Percentiles rank a stretch among this genome's conserved stretches.
Conservation (phyloP, 2,329 filamentous ascomycete genomes). For the Ciborinia camelliae region DNA sequence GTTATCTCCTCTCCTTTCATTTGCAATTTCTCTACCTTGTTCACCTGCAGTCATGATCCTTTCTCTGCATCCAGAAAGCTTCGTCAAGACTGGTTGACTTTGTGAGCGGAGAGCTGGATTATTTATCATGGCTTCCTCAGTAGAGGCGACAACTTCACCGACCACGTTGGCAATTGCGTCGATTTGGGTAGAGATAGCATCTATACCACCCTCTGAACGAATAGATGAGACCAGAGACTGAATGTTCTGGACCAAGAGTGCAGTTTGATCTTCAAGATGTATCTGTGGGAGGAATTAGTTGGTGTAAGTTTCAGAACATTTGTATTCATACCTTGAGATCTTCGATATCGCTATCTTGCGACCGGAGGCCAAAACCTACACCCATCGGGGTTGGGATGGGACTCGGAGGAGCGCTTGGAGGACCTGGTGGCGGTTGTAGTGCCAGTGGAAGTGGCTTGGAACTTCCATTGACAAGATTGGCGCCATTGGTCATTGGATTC, state of each 20-base stretch:
- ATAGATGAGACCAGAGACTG: constrained; percentile 75
- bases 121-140: constrained; percentile 54
- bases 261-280: constrained; percentile 80
- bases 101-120: constrained; percentile 51
- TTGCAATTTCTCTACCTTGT: constrained; percentile 57
- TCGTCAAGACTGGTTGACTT: constrained; percentile 49
- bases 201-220: constrained; percentile 60
- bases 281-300: constrained; percentile 46
- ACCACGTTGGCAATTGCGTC: constrained; percentile 68
- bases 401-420: constrained; percentile 15
- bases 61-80: constrained; percentile 60
- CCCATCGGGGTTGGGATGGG: constrained; percentile 34
- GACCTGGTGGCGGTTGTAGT: constrained; percentile 14
- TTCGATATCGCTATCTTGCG: constrained; percentile 49
- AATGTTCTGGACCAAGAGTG: constrained; percentile 73
- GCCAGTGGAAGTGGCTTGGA: constrained; percentile 25
- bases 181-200: constrained; percentile 67
- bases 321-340: constrained; percentile 54
- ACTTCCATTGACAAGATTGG: constrained; percentile 33
- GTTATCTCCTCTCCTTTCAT: constrained; percentile 50
- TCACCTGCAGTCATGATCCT: constrained; percentile 62
- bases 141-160: constrained; percentile 64
- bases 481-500: constrained; percentile 11
- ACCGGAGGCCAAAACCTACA: constrained; percentile 42
- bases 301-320: background rate